phyloP scores from a whole-genome alignment of 139 green algal genomes.

The Coelastrella sp. region DNA sequence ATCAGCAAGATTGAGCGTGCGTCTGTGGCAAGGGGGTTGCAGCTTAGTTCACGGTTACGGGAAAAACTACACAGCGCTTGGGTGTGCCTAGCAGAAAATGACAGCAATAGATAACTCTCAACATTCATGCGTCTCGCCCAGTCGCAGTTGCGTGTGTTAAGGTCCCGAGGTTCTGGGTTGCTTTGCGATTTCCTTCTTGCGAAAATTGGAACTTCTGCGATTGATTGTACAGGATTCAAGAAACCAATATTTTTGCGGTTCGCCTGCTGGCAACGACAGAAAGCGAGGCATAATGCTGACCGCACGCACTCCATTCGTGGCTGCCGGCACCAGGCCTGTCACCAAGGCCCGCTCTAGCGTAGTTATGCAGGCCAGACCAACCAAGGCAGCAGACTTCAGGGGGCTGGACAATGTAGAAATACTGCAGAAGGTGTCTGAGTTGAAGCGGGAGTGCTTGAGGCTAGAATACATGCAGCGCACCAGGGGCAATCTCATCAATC shows the following conservation, averaged over 20 bases:
- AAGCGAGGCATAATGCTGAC: conserved; percentile 36
- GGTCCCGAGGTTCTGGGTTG: background rate
- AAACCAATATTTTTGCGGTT: background rate
- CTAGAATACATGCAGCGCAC: conserved; percentile 63
- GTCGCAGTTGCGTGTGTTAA: background rate
- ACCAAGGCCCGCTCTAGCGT: conserved; percentile 22
- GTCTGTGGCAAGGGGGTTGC: no score
- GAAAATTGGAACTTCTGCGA: background rate
- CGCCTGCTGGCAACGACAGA: background rate
- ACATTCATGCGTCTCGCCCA: background rate
- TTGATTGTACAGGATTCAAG: no score
- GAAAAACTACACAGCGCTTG: background rate
- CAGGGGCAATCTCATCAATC: conserved; percentile 52
- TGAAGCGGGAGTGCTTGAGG: conserved; percentile 62
- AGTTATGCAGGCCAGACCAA: conserved; percentile 50
- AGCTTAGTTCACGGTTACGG: no score
- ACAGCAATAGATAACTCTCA: no score
- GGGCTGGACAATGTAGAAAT: conserved; percentile 60
- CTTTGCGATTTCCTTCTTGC: background rate
- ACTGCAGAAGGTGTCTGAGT: conserved; percentile 48
- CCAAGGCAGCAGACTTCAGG: conserved; percentile 55
- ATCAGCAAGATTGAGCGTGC: background rate
- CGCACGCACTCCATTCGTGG: conserved; percentile 29
- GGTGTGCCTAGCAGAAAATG: no score
- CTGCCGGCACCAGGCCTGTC: conserved; percentile 2